These are phyloP conservation scores for Lentinula novae-zelandiae DNA, from an alignment of 1,284 basidiomycete species.

Conservation along the genomic window DNA sequence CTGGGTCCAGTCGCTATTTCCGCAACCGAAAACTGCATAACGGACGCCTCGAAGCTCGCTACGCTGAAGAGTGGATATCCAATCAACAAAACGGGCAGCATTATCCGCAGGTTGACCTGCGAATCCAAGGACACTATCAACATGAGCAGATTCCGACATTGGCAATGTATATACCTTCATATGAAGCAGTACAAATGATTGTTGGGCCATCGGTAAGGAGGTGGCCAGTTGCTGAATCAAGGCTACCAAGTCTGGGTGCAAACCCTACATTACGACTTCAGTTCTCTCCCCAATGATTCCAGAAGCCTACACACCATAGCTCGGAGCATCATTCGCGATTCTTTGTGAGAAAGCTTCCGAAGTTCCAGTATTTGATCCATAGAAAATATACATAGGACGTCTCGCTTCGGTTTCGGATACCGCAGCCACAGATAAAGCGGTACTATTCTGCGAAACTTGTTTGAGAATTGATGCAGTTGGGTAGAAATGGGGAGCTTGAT, in stretches of 20 bases:
- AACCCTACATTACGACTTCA: constrained; percentile 30
- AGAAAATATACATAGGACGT: constrained; percentile 36
- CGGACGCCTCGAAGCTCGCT: constrained; percentile 32
- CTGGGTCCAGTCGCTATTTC: constrained; percentile 49
- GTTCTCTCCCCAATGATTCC: not conserved
- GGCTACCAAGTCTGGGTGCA: constrained; percentile 34
- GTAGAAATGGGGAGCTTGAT: constrained; percentile 4
- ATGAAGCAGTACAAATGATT: constrained; percentile 47
- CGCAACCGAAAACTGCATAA: constrained; percentile 51
- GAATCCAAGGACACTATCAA: not conserved
- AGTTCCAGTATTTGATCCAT: constrained; percentile 50
- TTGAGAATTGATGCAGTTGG: not conserved
- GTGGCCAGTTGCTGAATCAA: constrained; percentile 38
- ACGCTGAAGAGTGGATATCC: constrained; percentile 31
- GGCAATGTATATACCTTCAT: constrained; percentile 34
- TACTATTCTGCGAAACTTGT: not conserved
- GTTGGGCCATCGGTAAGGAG: constrained; percentile 46
- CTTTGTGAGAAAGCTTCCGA: constrained; percentile 49
- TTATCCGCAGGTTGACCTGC: constrained; percentile 46
- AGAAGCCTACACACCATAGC: constrained; percentile 28
- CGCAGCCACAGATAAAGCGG: not conserved
- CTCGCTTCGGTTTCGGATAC: not conserved
- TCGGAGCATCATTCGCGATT: constrained; percentile 36
- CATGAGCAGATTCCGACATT: not conserved
- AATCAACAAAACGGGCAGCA: constrained; percentile 43